Evolutionary conservation across 805 yeast species (phyloP).

Genomic region (Ogataea wickerhamii): DNA sequence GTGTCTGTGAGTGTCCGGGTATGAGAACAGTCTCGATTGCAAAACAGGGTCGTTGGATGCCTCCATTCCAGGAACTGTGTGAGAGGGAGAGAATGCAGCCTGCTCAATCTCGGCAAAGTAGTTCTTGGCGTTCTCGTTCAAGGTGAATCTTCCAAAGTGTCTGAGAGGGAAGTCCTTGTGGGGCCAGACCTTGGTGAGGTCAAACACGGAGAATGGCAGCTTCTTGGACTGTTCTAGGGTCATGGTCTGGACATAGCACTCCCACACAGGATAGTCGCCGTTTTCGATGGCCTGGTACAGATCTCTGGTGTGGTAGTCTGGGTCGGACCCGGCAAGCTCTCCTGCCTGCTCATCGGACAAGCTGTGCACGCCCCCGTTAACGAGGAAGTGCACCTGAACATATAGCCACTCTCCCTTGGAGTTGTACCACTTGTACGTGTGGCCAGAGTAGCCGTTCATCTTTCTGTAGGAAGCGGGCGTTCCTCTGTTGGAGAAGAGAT

Average conservation of each 20-base stretch:
- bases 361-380: conserved; percentile 53
- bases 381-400: conserved; percentile 70
- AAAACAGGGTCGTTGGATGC: conserved; percentile 82
- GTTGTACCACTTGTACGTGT: conserved; percentile 77
- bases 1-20: conserved; percentile 84
- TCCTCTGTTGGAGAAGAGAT: conserved; percentile 76
- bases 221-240: conserved; percentile 74
- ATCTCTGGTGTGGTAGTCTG: conserved; percentile 80
- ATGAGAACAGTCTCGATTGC: conserved; percentile 77
- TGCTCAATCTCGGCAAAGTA: conserved; percentile 87
- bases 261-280: conserved; percentile 83
- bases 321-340: conserved; percentile 66
- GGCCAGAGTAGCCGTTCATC: conserved; percentile 85
- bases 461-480: conserved; percentile 72
- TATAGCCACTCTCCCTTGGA: conserved; percentile 72
- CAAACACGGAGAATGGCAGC: conserved; percentile 79
- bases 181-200: conserved; percentile 91
- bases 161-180: conserved; percentile 82
- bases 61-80: conserved; percentile 80
- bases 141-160: conserved; percentile 72
- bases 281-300: conserved; percentile 72
- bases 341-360: conserved; percentile 66
- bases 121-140: conserved; percentile 82
- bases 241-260: conserved; percentile 81
- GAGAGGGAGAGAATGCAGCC: conserved; percentile 81